Conservation (phyloP, 306 rosid species). For the Arachis stenosperma region DNA sequence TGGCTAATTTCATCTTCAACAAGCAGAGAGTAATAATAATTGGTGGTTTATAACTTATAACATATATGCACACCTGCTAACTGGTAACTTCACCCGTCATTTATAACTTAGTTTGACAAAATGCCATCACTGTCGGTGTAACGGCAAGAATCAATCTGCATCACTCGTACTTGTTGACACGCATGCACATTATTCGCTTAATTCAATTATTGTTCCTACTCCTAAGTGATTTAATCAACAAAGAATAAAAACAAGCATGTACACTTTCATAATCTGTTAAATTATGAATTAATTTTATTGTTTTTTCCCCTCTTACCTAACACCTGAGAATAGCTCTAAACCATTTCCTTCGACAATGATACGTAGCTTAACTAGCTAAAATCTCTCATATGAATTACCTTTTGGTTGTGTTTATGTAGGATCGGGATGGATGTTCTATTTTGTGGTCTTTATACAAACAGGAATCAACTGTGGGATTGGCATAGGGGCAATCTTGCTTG, state of each 20-base stretch:
- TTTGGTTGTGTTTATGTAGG: conserved; percentile 44
- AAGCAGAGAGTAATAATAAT: not conserved
- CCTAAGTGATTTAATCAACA: too few relatives aligned
- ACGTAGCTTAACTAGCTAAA: too few relatives aligned
- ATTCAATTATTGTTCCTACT: too few relatives aligned
- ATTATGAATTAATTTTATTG: too few relatives aligned
- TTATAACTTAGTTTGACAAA: not conserved
- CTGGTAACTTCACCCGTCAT: not conserved
- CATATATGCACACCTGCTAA: not conserved
- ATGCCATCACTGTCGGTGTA: not conserved
- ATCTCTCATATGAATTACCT: too few relatives aligned
- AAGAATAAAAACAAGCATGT: too few relatives aligned
- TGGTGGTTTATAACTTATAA: not conserved
- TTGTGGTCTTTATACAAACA: conserved; percentile 71
- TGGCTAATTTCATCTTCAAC: not conserved
- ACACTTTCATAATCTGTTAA: too few relatives aligned
- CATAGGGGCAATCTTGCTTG: conserved; percentile 70
- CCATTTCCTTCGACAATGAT: too few relatives aligned
- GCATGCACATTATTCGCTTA: too few relatives aligned
- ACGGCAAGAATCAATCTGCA: not conserved
- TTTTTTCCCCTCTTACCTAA: too few relatives aligned
- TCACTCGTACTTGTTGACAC: not conserved
- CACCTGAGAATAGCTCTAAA: too few relatives aligned
- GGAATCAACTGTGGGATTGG: conserved; percentile 81
- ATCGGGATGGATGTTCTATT: conserved; percentile 81